Conservation (phyloP, 345 rosid genomes). For the Salix udensis region DNA sequence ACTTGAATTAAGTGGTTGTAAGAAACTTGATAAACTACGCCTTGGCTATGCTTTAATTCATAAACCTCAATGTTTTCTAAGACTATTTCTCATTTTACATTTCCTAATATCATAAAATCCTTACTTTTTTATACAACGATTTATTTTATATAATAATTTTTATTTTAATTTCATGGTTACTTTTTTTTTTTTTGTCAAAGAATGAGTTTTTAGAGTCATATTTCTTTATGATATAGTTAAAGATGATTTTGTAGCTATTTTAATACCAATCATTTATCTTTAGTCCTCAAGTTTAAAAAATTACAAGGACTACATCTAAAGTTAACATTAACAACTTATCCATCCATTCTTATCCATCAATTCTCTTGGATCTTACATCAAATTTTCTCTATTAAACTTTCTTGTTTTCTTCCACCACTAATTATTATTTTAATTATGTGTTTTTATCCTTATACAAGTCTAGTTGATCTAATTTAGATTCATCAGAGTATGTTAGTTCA, state of each 20-base stretch:
- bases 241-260: neutral
- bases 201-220: neutral
- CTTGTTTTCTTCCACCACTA: neutral
- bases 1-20: too few species aligned
- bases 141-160: neutral
- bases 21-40: too few species aligned
- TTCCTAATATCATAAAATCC: neutral
- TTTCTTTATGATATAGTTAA: neutral
- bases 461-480: too few species aligned
- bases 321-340: neutral
- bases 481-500: too few species aligned
- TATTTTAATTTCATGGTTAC: neutral
- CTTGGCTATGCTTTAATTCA: neutral
- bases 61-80: neutral
- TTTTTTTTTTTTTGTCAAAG: neutral
- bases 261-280: neutral
- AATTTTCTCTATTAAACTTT: neutral
- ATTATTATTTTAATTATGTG: neutral
- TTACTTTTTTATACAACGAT: neutral
- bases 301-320: neutral
- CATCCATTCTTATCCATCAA: neutral
- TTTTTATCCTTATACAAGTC: neutral
- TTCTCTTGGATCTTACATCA: neutral
- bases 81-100: neutral
- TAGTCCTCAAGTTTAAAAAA: neutral